Conservation (phyloP, 2,329 filamentous ascomycete species). For the Alternaria burnsii region DNA sequence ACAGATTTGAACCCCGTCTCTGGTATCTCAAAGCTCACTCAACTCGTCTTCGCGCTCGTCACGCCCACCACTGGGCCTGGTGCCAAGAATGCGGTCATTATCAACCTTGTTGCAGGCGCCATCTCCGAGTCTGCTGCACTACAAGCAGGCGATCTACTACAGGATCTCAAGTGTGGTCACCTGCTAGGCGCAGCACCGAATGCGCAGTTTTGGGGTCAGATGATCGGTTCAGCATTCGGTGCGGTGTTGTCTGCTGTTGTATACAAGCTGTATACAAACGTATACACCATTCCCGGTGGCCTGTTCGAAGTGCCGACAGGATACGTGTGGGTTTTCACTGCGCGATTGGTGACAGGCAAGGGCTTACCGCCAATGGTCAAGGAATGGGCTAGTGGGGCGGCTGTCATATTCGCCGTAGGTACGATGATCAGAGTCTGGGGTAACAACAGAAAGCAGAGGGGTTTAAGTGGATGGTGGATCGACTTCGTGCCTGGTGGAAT, state of each 20-base stretch:
- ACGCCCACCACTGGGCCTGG: constrained; percentile 69
- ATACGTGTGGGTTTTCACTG: constrained; percentile 98
- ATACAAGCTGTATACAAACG: constrained; percentile 88
- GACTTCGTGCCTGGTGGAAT: constrained; percentile 88
- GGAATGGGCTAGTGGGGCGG: constrained; percentile 80
- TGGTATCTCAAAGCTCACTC: constrained; percentile 94
- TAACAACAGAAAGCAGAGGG: constrained; percentile 42
- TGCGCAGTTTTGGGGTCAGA: constrained; percentile 95
- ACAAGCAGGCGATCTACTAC: constrained; percentile 95
- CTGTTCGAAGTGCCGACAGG: constrained; percentile 94
- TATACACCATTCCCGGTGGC: constrained; percentile 87
- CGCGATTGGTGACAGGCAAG: constrained; percentile 87
- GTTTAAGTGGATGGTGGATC: constrained; percentile 66
- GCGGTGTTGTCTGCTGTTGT: constrained; percentile 86
- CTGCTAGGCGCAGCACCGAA: constrained; percentile 89
- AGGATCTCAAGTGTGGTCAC: constrained; percentile 96
- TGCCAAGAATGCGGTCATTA: constrained; percentile 81
- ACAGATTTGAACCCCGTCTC: constrained; percentile 97
- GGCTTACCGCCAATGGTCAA: constrained; percentile 85
- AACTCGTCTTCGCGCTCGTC: constrained; percentile 91
- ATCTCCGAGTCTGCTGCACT: constrained; percentile 85
- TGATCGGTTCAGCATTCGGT: constrained; percentile 87
- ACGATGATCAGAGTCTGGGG: constrained; percentile 71
- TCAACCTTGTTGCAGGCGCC: constrained; percentile 93
- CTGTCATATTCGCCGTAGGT: constrained; percentile 73